These are phyloP conservation scores for Phytophthora pisi DNA, from an alignment of 352 stramenopile genomes.

Conservation along the genomic window DNA sequence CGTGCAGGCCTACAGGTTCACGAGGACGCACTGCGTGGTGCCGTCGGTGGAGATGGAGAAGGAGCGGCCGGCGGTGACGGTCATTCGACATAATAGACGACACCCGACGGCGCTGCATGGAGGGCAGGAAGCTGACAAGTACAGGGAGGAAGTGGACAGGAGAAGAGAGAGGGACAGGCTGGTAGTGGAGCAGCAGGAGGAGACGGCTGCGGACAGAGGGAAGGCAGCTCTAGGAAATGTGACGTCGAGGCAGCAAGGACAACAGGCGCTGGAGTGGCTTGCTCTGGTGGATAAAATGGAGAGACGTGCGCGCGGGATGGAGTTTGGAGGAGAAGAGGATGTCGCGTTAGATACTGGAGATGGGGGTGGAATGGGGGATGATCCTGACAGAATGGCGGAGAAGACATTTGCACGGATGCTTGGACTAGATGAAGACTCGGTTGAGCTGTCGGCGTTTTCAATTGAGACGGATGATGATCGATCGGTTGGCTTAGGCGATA, in stretches of 20 bases:
- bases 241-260: conserved; percentile 40
- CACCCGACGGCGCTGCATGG: conserved; percentile 42
- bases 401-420: conserved; percentile 54
- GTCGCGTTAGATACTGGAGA: conserved; percentile 10
- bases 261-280: conserved; percentile 62
- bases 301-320: conserved; percentile 22
- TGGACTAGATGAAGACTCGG: conserved; percentile 38
- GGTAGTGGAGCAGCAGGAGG: conserved; percentile 40
- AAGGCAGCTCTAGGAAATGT: conserved; percentile 39
- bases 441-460: conserved; percentile 47
- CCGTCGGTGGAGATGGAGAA: conserved; percentile 2
- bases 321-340: conserved; percentile 15
- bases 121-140: conserved; percentile 47
- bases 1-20: conserved; percentile 58
- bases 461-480: conserved; percentile 36
- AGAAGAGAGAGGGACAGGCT: conserved; percentile 42
- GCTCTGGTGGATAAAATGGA: conserved; percentile 53
- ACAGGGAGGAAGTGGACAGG: conserved; percentile 47
- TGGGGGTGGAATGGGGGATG: conserved; percentile 8
- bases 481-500: conserved; percentile 18
- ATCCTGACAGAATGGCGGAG: conserved; percentile 28
- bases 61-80: conserved; percentile 40
- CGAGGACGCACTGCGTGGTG: conserved; percentile 51
- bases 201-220: conserved; percentile 46
- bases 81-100: conserved; percentile 60